These are phyloP conservation scores for Tubosaeta sp. DNA, from an alignment of 768 basidiomycete species.

Conservation along the genomic window DNA sequence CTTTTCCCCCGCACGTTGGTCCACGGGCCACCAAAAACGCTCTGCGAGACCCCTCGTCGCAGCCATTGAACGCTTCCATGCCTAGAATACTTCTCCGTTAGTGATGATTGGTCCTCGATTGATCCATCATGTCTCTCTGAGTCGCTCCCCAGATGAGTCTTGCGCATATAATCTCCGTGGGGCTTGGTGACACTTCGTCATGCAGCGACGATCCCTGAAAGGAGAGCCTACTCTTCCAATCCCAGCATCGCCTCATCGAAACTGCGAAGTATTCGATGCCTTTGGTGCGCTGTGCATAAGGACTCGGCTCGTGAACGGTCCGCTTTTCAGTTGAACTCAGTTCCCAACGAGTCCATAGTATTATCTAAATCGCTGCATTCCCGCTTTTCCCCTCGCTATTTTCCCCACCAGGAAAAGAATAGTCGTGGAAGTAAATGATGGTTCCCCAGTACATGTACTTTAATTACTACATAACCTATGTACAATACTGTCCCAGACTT, in stretches of 20 bases:
- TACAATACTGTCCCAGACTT: no score
- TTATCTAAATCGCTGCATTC: neutral
- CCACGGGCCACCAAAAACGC: neutral
- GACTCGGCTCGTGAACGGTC: neutral
- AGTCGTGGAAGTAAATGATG: no score
- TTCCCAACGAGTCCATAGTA: constrained; percentile 1
- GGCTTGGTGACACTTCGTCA: neutral
- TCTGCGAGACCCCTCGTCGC: neutral
- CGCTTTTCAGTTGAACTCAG: neutral
- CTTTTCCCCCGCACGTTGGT: neutral
- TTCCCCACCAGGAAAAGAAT: no score
- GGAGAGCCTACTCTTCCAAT: no score
- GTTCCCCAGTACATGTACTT: no score
- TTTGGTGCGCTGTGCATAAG: no score
- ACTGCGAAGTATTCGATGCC: no score
- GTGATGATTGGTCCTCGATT: no score
- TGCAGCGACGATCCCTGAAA: neutral
- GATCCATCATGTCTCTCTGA: neutral
- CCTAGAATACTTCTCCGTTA: no score
- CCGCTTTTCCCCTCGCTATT: constrained; percentile 1
- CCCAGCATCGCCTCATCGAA: no score
- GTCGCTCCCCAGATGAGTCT: neutral
- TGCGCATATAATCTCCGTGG: neutral
- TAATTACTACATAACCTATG: no score
- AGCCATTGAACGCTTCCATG: no score